Percentiles rank a stretch among this genome's conserved stretches.
Evolutionary conservation across 148 eudicot genomes (phyloP).

Genomic region (Camellia granthamiana): DNA sequence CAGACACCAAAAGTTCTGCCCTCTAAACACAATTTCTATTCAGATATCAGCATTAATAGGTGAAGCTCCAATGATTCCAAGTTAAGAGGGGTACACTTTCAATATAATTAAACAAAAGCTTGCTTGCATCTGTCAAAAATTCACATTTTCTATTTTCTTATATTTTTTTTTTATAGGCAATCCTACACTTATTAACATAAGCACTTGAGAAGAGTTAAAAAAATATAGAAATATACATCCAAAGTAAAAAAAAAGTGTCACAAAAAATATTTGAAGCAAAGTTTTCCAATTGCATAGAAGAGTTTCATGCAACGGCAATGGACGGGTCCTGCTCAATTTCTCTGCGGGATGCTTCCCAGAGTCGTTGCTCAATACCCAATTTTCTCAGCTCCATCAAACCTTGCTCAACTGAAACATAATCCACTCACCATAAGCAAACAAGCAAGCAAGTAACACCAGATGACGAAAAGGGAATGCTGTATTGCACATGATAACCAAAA

Average conservation of each 20-base stretch:
- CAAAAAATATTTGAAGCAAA: background rate
- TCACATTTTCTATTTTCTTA: background rate
- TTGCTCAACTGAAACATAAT: slow-evolving; percentile 52
- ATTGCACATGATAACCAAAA: no score
- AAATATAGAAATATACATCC: background rate
- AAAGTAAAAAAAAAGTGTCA: background rate
- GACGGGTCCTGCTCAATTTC: slow-evolving; percentile 33
- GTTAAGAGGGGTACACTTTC: background rate
- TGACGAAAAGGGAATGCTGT: no score
- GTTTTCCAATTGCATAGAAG: background rate
- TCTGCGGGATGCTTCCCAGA: slow-evolving; percentile 69
- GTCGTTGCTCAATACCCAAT: slow-evolving; percentile 55
- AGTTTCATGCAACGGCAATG: slow-evolving; percentile 1
- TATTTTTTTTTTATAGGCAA: background rate
- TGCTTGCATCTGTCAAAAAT: background rate
- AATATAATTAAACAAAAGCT: background rate
- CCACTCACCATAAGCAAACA: slow-evolving; percentile 5
- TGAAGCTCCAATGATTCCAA: background rate
- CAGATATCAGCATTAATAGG: background rate
- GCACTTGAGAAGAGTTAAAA: background rate
- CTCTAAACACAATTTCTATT: background rate
- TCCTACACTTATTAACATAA: background rate
- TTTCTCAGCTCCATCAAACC: slow-evolving; percentile 81
- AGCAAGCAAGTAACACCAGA: background rate
- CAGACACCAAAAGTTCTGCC: background rate